Evolutionary conservation across 2,329 filamentous ascomycete genomes (phyloP).

Genomic region (Moelleriella libera): DNA sequence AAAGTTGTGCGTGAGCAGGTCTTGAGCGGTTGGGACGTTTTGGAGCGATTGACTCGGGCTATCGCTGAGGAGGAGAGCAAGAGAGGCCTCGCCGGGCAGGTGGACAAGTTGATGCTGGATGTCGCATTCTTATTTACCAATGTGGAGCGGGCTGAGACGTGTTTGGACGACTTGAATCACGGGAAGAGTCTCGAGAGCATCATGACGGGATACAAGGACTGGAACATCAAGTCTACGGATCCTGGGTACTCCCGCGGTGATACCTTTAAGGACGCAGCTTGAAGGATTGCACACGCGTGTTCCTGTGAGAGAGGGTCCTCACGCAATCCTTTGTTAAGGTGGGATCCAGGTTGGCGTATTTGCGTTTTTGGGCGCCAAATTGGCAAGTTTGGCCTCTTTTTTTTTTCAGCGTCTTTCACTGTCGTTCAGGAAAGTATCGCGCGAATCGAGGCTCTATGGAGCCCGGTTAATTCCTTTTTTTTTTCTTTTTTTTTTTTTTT

Average conservation of each 20-base stretch:
- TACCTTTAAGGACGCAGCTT: background rate
- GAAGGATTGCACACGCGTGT: too few species aligned
- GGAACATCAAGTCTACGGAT: slow-evolving; percentile 3
- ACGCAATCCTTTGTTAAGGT: too few species aligned
- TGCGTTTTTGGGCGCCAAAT: background rate
- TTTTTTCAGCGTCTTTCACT: too few species aligned
- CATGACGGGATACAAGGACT: slow-evolving; percentile 1
- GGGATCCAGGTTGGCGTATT: background rate
- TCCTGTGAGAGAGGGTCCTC: too few species aligned
- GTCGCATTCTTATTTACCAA: slow-evolving; percentile 29
- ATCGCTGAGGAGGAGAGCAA: slow-evolving; percentile 16
- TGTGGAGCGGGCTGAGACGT: slow-evolving; percentile 28
- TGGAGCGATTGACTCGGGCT: slow-evolving; percentile 16
- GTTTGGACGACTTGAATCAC: slow-evolving; percentile 28
- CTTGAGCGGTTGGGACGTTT: slow-evolving; percentile 17
- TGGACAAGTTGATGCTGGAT: slow-evolving; percentile 15
- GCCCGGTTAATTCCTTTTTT: too few species aligned
- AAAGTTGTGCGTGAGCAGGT: slow-evolving; percentile 11
- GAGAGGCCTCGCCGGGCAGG: slow-evolving; percentile 23
- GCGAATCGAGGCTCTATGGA: too few species aligned
- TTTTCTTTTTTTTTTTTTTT: too few species aligned
- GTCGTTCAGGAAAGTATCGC: too few species aligned
- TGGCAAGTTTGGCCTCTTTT: too few species aligned
- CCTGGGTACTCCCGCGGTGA: background rate
- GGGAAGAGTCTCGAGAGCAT: slow-evolving; percentile 22